phyloP scores from a whole-genome alignment of 148 eudicot species.

The Camellia granthamiana region DNA sequence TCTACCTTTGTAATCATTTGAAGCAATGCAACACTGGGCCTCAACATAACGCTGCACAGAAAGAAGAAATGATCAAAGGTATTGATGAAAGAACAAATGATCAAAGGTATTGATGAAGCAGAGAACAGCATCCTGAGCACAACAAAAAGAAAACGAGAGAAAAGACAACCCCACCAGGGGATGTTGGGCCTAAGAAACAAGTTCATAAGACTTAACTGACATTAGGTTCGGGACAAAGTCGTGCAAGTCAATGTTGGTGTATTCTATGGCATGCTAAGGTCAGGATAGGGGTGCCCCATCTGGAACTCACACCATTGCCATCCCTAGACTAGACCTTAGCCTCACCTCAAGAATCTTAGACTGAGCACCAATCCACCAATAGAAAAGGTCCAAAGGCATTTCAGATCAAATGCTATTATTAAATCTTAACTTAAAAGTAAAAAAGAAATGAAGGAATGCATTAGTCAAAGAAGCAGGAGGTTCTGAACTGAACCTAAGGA shows the following conservation, averaged over 20 bases:
- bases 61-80: slow-evolving; percentile 21
- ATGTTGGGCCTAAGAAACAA: no score
- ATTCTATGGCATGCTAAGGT: no score
- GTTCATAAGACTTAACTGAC: no score
- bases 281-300: no score
- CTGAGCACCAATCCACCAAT: neutral
- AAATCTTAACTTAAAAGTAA: neutral
- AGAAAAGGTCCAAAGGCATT: no score
- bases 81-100: slow-evolving; percentile 13
- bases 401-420: neutral
- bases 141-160: neutral
- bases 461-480: neutral
- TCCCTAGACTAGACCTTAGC: no score
- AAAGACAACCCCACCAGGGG: no score
- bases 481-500: no score
- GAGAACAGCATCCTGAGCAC: neutral
- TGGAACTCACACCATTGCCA: no score
- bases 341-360: no score
- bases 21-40: slow-evolving; percentile 89
- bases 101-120: slow-evolving; percentile 10
- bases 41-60: slow-evolving; percentile 87
- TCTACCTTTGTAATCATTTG: slow-evolving; percentile 89
- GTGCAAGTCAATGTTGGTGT: no score
- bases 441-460: neutral
- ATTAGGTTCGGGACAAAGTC: no score